Evolutionary conservation across 192 early-diverging fungal species (phyloP).

Genomic region (Funneliformis mosseae): DNA sequence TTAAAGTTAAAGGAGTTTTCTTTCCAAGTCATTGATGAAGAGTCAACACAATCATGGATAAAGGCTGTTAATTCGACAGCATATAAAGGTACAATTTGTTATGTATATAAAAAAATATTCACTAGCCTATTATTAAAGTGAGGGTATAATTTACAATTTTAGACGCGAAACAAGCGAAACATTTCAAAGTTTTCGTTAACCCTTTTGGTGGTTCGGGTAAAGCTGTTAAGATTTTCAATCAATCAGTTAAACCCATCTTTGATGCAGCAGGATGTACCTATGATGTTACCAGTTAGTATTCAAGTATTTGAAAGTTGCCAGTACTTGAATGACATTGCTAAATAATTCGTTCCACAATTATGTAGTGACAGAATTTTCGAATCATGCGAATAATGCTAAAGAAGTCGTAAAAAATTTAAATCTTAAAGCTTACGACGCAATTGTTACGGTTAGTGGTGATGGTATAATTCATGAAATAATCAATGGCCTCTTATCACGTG

Average conservation of each 20-base stretch:
- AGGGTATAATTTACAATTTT: not conserved
- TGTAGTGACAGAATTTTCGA: not conserved
- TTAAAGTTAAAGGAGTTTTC: not conserved
- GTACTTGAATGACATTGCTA: not conserved
- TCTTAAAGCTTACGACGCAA: constrained; percentile 56
- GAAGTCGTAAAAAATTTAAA: constrained; percentile 63
- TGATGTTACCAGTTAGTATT: not conserved
- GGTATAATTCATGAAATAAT: constrained; percentile 82
- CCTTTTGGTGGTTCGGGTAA: constrained; percentile 74
- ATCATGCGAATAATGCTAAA: constrained; percentile 57
- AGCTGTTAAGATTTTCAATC: constrained; percentile 60
- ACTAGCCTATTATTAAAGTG: not conserved
- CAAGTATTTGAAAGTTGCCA: not conserved
- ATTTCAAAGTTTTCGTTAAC: constrained; percentile 67
- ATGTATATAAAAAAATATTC: not conserved
- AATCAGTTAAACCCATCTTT: constrained; percentile 61
- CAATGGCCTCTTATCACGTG: constrained; percentile 74
- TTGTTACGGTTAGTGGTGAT: constrained; percentile 75
- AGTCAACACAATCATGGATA: not conserved
- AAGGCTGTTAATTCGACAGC: not conserved
- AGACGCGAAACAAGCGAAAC: constrained; percentile 33
- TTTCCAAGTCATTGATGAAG: not conserved
- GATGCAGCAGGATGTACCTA: constrained; percentile 58
- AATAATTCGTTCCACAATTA: not conserved
- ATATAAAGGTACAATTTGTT: not conserved